These are phyloP conservation scores for Chenopodium album DNA, from an alignment of 148 eudicot genomes.

Conservation along the genomic window DNA sequence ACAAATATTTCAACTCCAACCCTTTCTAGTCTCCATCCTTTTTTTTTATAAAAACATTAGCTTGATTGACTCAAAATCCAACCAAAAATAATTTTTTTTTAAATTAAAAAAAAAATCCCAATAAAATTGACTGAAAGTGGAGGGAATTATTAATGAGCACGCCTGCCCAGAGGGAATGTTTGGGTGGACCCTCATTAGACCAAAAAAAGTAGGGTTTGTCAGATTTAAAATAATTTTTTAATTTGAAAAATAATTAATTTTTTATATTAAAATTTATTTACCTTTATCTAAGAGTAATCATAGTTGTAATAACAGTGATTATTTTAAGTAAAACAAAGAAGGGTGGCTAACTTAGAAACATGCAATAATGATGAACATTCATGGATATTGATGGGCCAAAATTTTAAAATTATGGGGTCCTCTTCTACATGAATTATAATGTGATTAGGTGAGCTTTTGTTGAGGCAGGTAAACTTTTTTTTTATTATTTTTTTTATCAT, in stretches of 20 bases:
- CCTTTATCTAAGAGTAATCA: constrained; percentile 7
- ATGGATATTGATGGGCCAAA: constrained; percentile 7
- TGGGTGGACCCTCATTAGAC: constrained; percentile 30
- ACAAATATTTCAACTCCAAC: constrained; percentile 16
- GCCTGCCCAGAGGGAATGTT: constrained; percentile 39
- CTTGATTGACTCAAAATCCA: not conserved
- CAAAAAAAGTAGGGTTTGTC: constrained; percentile 20
- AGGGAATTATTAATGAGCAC: constrained; percentile 34
- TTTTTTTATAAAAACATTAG: not conserved
- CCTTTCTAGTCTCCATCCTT: not conserved
- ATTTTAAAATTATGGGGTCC: constrained; percentile 14
- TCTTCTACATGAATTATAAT: constrained; percentile 15
- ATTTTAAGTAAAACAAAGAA: not conserved
- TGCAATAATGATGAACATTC: constrained; percentile 33
- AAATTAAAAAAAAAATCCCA: too few relatives aligned
- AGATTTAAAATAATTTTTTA: not conserved
- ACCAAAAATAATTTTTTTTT: not conserved
- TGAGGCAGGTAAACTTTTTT: constrained; percentile 32
- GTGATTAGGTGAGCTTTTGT: constrained; percentile 45
- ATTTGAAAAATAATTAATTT: not conserved
- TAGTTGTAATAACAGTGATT: constrained; percentile 2
- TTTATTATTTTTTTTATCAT: not conserved
- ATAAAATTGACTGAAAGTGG: constrained; percentile 29
- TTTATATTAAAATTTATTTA: not conserved
- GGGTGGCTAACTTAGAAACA: constrained; percentile 16